A percentile compares a stretch with the other conserved stretches of the same genome.
Evolutionary conservation across 2,329 filamentous ascomycete genomes (phyloP).

Genomic region (Thelonectria rubi): DNA sequence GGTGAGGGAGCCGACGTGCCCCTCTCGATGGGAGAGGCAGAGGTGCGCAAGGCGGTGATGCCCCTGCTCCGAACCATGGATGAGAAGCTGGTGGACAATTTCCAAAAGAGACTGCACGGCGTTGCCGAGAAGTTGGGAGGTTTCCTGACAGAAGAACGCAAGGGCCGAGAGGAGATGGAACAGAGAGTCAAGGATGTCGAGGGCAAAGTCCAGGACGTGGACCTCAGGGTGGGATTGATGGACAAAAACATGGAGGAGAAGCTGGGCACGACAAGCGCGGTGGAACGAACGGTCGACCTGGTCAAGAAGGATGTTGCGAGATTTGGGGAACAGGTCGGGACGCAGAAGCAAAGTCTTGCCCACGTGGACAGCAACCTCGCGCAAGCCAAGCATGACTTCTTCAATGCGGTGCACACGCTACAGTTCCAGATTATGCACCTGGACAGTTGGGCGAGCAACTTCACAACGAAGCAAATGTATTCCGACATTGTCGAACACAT

Average conservation of each 20-base stretch:
- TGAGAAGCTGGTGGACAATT: constrained; percentile 13
- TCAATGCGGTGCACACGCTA: constrained; percentile 42
- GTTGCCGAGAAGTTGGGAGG: constrained; percentile 29
- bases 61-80: constrained; percentile 22
- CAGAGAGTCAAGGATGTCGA: constrained; percentile 18
- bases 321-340: background rate
- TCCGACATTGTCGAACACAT: constrained; percentile 52
- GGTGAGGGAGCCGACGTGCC: background rate
- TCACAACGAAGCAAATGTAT: constrained; percentile 55
- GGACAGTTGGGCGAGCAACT: constrained; percentile 59
- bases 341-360: constrained; percentile 13
- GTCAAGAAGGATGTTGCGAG: background rate
- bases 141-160: constrained; percentile 36
- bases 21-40: constrained; percentile 17
- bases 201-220: background rate
- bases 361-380: constrained; percentile 17
- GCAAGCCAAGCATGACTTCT: background rate
- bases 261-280: background rate
- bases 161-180: constrained; percentile 22
- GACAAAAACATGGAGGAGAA: constrained; percentile 7
- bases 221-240: background rate
- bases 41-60: constrained; percentile 21
- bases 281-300: background rate
- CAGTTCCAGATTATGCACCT: constrained; percentile 51
- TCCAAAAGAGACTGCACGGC: background rate